Conservation (phyloP, 345 rosid genomes). For the Populus deltoides region DNA sequence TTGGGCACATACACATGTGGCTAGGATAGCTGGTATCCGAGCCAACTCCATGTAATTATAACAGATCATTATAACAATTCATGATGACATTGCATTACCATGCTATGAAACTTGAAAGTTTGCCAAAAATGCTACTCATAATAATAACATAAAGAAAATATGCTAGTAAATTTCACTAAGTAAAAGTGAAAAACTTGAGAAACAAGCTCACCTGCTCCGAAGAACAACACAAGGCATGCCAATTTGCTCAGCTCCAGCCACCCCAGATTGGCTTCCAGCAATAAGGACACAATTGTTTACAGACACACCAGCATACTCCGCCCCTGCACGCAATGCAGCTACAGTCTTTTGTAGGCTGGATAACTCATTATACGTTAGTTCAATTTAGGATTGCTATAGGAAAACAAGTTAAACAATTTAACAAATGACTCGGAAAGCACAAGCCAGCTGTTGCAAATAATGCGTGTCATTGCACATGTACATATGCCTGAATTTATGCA, state of each 20-base stretch:
- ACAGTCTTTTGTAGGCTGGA: slow-evolving; percentile 70
- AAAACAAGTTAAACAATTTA: not conserved
- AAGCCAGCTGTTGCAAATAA: not conserved
- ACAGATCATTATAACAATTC: too few species aligned
- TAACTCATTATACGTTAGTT: slow-evolving; percentile 11
- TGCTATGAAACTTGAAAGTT: too few species aligned
- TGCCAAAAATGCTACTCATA: not conserved
- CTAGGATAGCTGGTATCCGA: not conserved
- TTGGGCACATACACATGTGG: not conserved
- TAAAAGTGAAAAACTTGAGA: not conserved
- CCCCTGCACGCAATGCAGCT: slow-evolving; percentile 82
- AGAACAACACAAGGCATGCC: slow-evolving; percentile 87
- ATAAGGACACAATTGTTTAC: slow-evolving; percentile 68
- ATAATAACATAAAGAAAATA: not conserved
- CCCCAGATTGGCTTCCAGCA: slow-evolving; percentile 84
- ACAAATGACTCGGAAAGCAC: not conserved
- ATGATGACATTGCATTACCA: not conserved
- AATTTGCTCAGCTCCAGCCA: slow-evolving; percentile 65
- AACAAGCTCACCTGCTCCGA: slow-evolving; percentile 69
- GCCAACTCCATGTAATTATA: too few species aligned
- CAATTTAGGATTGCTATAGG: slow-evolving; percentile 1
- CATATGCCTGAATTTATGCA: too few species aligned
- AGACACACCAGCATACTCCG: slow-evolving; percentile 60
- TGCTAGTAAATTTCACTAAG: not conserved
- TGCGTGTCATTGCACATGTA: too few species aligned